Base-by-base conservation (phyloP, 345 rosid species). In the Mercurialis annua region DNA sequence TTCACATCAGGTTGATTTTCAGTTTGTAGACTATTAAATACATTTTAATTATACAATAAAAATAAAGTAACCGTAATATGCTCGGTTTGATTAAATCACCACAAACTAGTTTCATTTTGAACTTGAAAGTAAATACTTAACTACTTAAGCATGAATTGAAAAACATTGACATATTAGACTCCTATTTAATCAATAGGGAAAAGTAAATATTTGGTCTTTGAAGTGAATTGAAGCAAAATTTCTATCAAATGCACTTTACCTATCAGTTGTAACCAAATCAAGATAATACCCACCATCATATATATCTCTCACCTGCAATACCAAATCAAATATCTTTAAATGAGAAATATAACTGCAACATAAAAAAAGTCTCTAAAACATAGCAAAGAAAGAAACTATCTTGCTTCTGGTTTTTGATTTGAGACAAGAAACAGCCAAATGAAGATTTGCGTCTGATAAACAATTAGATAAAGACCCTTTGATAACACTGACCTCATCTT, bases 201-300 rank as follows among this genome's bases (percentile, higher is more conserved):
- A 23, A 17, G 5, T 0, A 47, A 40, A 46, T 24, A 73, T 97
- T 96, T 89, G 97, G 68, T 97, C 97, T 75, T 93, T 90, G 82
- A 90, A 93, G 64, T 97, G 97, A 75, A 93, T 87, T n/a, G 91
- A 84, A 68, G 98, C 97, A 29, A 93, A 87, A 70, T 84, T 81
- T 76, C 92, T 77, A 75, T 93, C 97, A 59, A 90, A 93, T 6
- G 97, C 98, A 81, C 98, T 93, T 75, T 87, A 85, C 71, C 98
- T 75, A 82, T 90, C 94, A 59, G 97, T 93, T 10, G 98, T 87
- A 30, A 93, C 82, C 51, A 93, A 84, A 74, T 90, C 90, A 55
- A 93, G 89, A 81, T 82, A 89, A 73, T 93, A 90, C 52, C 96
- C 92, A 30, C 77, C 81, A 64, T 90, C 97, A 78, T 93, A 93